Evolutionary conservation across 805 yeast species (phyloP), one percentile per base, ranked within the genome.

Genomic region (Saccharomyces jurei): DNA sequence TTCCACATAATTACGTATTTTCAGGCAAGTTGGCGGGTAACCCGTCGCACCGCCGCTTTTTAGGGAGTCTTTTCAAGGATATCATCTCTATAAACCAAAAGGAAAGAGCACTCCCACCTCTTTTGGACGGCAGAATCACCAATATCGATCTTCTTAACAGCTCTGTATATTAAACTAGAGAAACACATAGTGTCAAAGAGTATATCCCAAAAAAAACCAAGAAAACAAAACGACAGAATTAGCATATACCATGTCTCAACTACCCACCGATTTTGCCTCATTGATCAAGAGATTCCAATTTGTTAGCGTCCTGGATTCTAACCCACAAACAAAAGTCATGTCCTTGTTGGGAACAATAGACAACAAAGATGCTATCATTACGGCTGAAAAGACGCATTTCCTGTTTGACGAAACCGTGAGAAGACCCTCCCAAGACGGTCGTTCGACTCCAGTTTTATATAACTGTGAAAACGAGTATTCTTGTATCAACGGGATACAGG

Each of bases 381-480:
- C 85, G 4, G 67, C 88, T 2, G 96, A 89, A 62, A 89, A 87
- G 66, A 76, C 90, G 0, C 86, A 82, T 53, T 89, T 87, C 67
- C 65, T 69, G 28, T 58, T 70, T 47, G 71, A 71, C 28, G 67
- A 67, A 32, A 60, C 64, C 10, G 56, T 54, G 46, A 50, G 41
- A 41, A 56, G 29, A n/a, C 54, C 56, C 25, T 52, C 41, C 1
- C 32, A 54, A 47, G 51, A 50, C 46, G 58, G 56, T 10, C 53
- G 52, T 6, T 36, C 44, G 11, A 56, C 56, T 10, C 56, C 56
- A 6, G 48, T 53, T 17, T 49, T 51, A 10, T 55, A 50, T 52
- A 54, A 51, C 11, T 54, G 54, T 41, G 58, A 57, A 46, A 55
- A 58, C 28, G 56, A 54, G 26, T 62, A 52, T 49, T 58, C 64